Evolutionary conservation across 306 rosid genomes (phyloP), one percentile per base, ranked within the genome.

Genomic region (Spatholobus suberectus): DNA sequence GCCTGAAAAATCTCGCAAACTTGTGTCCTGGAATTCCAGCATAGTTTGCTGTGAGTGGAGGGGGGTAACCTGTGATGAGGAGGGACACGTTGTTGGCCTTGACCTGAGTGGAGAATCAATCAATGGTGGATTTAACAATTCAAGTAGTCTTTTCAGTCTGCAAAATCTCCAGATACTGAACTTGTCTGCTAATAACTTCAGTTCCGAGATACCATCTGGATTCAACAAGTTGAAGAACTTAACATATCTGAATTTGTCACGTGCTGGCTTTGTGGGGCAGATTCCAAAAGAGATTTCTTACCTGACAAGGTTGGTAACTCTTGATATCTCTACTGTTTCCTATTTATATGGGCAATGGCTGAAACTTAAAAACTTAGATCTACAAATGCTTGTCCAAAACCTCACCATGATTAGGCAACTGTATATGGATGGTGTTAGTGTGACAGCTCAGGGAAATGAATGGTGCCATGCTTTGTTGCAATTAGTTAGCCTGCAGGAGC

Each of bases 391-490:
- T 20, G 47, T 84, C 38, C 61, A 62, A 34, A 86, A 87, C 24
- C 58, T 93, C 52, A 20, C 49, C 0, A 14, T 69, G 54, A 76
- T 94, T 34, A 8, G 4, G 2, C 73, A 85, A 77, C 58, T 92
- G 5, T 38, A 72, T 88, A 78, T 91, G 0, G 93, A 93, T 85
- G 88, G 91, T 69, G 75, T 86, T 0, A 27, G 7, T 7, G 74
- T 90, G 76, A 57, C 89, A 32, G 84, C 81, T 1, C 17, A 1
- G n/a, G 90, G 90, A 32, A 20, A 75, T 2, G 74, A 85, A n/a
- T 90, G 98, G 98, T 6, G 91, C 35, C 37, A 61, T 12, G 82
- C 84, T 5, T 18, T 89, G 41, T 72, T 80, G 27, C 57, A 2
- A 2, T 8, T 87, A 18, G 67, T n/a, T 38, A 58, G 52, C 21